Evolutionary conservation across 768 basidiomycete genomes (phyloP), one percentile per base, ranked within the genome.

Genomic region (Amanita pseudoporphyria): DNA sequence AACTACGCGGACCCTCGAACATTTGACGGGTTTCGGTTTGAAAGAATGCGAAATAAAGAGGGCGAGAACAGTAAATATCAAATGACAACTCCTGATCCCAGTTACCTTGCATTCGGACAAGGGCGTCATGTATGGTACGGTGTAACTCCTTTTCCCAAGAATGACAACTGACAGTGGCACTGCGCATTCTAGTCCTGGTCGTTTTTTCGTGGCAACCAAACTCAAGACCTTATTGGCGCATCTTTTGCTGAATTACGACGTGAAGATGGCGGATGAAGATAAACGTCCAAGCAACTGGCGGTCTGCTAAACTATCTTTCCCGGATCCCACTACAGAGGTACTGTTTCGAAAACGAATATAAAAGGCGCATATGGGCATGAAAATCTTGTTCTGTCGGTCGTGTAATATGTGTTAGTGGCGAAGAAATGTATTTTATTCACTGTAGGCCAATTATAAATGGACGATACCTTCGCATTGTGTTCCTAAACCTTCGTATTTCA

Each of bases 11-110:
- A 61, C 33, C 39, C 48, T 9, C 28, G 31, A 7, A 56, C 58
- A 0, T 68, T 78, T 33, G 62, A 73, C 21, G 67, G 67, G 0
- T 72, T 74, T 58, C 68, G 75, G 1, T 77, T 72, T 52, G 53
- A 58, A 0, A 56, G 64, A 12, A 57, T 66, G 57, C 57, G 60
- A 12, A 56, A 64, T 13, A 49, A 49, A 6, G 59, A 64, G 1
- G 61, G 58, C 2, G 63, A 68, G 13, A 52, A 33, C 2, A 41
- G 32, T 1, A 65, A 62, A 42, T 57, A 70, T 31, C 67, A 66
- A 40, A 59, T 65, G 16, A 61, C 65, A 4, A 60, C 66, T 19
- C 33, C 49, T 41, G 9, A 57, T 54, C n/a, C 32, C 2, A 52
- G 57, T 2, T 72, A 61, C 40, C 22, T 71, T 6, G 37, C 57